Evolutionary conservation across 495 filamentous ascomycete genomes (phyloP).

Genomic region (Penicillium odoratum): DNA sequence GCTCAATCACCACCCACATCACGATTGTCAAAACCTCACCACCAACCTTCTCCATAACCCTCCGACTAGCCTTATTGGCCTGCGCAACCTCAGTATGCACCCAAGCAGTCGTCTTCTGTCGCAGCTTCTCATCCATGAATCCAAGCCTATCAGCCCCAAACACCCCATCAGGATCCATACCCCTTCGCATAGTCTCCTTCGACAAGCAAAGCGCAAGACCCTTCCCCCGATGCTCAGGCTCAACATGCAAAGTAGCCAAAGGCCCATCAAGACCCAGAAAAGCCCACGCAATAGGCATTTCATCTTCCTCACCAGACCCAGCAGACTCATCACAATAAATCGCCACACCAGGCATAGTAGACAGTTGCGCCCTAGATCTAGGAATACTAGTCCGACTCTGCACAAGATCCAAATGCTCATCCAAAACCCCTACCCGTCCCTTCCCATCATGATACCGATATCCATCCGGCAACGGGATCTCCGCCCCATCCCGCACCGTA

Average conservation of each 20-base stretch:
- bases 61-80: constrained; percentile 46
- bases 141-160: constrained; percentile 20
- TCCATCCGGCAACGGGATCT: constrained; percentile 26
- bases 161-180: constrained; percentile 24
- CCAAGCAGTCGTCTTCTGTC: constrained; percentile 24
- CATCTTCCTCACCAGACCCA: constrained; percentile 10
- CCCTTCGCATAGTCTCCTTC: constrained; percentile 33
- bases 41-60: constrained; percentile 53
- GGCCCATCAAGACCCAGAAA: constrained; percentile 50
- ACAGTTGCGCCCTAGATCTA: constrained; percentile 30
- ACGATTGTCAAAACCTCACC: constrained; percentile 36
- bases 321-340: constrained; percentile 27
- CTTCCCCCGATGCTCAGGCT: constrained; percentile 45
- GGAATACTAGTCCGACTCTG: constrained; percentile 42
- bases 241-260: constrained; percentile 50
- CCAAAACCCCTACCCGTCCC: constrained; percentile 26
- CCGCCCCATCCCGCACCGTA: constrained; percentile 1
- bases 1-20: constrained; percentile 46
- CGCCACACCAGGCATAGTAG: constrained; percentile 33
- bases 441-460: constrained; percentile 31
- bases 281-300: constrained; percentile 42
- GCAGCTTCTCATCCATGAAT: constrained; percentile 9
- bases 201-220: constrained; percentile 44
- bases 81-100: constrained; percentile 48
- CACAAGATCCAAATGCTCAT: constrained; percentile 37